Base-by-base conservation (phyloP, 2,329 filamentous ascomycete species). In the Ilyonectria destructans region DNA sequence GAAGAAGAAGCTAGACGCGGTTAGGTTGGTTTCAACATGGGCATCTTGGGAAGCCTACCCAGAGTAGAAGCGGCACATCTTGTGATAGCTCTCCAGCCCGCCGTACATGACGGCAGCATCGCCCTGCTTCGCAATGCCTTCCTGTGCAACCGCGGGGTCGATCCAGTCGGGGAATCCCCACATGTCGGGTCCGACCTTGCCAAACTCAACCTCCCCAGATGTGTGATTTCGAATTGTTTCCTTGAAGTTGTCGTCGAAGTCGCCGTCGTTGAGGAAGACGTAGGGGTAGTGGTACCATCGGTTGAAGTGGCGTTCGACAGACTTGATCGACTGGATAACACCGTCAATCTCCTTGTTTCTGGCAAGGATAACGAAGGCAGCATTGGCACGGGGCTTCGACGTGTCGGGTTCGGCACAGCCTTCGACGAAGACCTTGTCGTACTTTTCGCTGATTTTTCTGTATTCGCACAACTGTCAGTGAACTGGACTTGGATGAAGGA, bases 61-160 rank as follows among this genome's bases (percentile, higher is more conserved):
- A 71, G 96, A 99, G 84, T 99, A 99, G 86, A 99, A 99, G 75
- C 96, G 91, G 81, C 96, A 99, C 96, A 99, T 99, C 83, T 97
- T 92, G 78, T 99, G 96, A 80, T 99, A 99, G 83, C 95, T 98
- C 82, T 98, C 96, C 87, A 99, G 92, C 54, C 96, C 96, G 80
- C 96, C 96, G 80, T 98, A 99, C 96, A 99, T 99, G 85, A 99
- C 97, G 54, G 96, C 96, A 58, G 92, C 91, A 81, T 99, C 96
- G 72, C 96, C 96, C 82, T 99, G 96, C 84, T 98, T 97, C 61
- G 93, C 91, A 78, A 99, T 97, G 68, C 96, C 96, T 82, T 99
- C 96, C 83, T 95, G 95, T 72, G 95, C 96, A 60, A 98, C 94
- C 80, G 96, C 95, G 74, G 91, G 89, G 79, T 99, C 95, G 59